Evolutionary conservation across 257 asterid species (phyloP).

Genomic region (Ligustrum vulgare): DNA sequence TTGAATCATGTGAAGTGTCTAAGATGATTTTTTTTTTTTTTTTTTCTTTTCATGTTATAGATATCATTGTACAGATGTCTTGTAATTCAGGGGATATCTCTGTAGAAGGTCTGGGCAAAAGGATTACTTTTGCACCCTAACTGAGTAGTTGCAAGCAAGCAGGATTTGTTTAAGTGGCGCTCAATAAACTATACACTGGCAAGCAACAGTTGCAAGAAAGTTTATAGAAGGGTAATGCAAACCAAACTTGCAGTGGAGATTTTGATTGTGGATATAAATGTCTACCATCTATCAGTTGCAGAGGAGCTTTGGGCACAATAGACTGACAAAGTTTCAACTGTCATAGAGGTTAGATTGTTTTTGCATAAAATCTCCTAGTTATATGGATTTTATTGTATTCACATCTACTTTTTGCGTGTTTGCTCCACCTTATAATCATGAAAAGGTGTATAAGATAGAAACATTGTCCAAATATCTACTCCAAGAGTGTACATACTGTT

Average conservation of each 20-base stretch:
- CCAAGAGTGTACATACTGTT: too few relatives aligned
- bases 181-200: neutral
- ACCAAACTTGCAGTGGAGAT: neutral
- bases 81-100: neutral
- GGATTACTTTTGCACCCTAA: neutral
- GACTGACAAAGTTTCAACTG: neutral
- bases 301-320: neutral
- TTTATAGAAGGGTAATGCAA: neutral
- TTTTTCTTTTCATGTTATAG: neutral
- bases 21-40: too few relatives aligned
- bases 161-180: neutral
- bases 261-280: neutral
- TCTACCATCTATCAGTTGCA: neutral
- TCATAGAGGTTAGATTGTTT: neutral
- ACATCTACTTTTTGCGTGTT: neutral
- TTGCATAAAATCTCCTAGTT: neutral
- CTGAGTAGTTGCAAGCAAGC: neutral
- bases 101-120: neutral
- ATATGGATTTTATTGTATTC: neutral
- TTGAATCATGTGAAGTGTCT: slow-evolving; percentile 10
- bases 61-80: neutral
- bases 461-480: too few relatives aligned
- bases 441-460: too few relatives aligned
- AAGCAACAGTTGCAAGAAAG: neutral
- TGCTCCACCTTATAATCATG: neutral